phyloP scores from a whole-genome alignment of 177 flowering plant genomes.

The Tripterygium wilfordii region DNA sequence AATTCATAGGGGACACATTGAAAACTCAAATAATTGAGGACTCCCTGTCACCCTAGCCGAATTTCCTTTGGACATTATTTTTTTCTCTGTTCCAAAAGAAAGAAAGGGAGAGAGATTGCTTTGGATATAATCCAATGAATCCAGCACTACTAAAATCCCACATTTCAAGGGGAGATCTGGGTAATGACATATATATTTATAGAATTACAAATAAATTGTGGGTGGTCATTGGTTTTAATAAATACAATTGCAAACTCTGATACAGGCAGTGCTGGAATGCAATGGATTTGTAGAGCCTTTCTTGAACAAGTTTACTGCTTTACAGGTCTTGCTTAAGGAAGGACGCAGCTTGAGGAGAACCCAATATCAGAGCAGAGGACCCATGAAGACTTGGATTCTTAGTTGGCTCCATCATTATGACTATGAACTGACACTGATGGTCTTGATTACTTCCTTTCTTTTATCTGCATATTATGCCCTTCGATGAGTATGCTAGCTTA shows the following conservation, averaged over 20 bases:
- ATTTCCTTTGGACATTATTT: too few relatives aligned
- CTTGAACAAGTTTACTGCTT: constrained; percentile 28
- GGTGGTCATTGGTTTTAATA: too few relatives aligned
- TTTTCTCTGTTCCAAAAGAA: too few relatives aligned
- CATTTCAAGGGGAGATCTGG: constrained; percentile 40
- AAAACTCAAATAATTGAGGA: too few relatives aligned
- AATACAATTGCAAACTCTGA: too few relatives aligned
- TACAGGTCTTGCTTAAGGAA: constrained; percentile 36
- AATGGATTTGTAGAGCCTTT: constrained; percentile 20
- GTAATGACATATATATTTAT: neutral
- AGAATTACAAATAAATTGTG: too few relatives aligned
- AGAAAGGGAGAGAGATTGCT: constrained; percentile 8
- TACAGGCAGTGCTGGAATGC: neutral
- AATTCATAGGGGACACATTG: too few relatives aligned
- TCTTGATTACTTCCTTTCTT: constrained; percentile 9
- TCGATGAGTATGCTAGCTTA: neutral
- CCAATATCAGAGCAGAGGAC: constrained; percentile 9
- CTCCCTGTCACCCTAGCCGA: too few relatives aligned
- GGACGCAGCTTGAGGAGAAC: constrained; percentile 8
- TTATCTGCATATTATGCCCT: constrained; percentile 1
- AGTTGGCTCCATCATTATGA: constrained; percentile 27
- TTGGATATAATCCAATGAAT: constrained; percentile 8
- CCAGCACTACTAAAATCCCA: constrained; percentile 17
- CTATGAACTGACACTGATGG: constrained; percentile 12
- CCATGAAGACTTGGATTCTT: constrained; percentile 19